These are phyloP conservation scores for Paxillus involutus DNA, from an alignment of 768 basidiomycete genomes.

Conservation along the genomic window DNA sequence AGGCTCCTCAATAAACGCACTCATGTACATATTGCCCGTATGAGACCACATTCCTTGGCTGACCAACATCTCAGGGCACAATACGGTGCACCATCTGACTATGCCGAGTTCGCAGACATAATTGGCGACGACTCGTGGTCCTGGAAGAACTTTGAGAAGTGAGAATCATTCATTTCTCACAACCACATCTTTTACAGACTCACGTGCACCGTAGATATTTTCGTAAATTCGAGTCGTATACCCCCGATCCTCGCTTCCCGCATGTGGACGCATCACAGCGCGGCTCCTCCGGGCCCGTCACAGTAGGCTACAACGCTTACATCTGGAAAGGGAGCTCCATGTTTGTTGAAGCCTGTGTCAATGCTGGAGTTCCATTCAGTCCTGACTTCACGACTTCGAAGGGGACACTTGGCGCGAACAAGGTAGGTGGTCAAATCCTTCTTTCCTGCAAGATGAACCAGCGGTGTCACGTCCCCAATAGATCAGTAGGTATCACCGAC, in stretches of 20 bases:
- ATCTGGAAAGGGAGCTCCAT: conserved; percentile 43
- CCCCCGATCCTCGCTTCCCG: conserved; percentile 49
- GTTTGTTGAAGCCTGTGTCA: conserved; percentile 56
- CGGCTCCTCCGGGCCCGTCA: conserved; percentile 56
- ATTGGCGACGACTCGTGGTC: conserved; percentile 57
- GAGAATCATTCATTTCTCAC: conserved; percentile 1
- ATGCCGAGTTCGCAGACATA: conserved; percentile 61
- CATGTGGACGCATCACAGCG: conserved; percentile 45
- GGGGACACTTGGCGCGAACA: conserved; percentile 61
- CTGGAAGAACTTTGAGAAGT: conserved; percentile 54
- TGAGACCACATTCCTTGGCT: not conserved
- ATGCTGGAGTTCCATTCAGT: conserved; percentile 49
- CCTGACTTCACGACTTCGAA: conserved; percentile 56
- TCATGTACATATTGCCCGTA: conserved; percentile 32
- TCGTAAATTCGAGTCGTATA: conserved; percentile 63
- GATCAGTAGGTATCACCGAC: conserved; percentile 39
- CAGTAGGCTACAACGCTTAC: conserved; percentile 56
- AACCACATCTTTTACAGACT: not conserved
- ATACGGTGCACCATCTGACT: conserved; percentile 66
- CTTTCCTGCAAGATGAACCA: not conserved
- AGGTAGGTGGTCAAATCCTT: conserved; percentile 38
- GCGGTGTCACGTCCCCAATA: conserved; percentile 10
- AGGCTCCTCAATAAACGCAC: conserved; percentile 69
- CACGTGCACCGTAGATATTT: conserved; percentile 52
- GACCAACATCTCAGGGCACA: conserved; percentile 40